Conservation (phyloP, 2,329 filamentous ascomycete species). For the Colletotrichum falcatum region DNA sequence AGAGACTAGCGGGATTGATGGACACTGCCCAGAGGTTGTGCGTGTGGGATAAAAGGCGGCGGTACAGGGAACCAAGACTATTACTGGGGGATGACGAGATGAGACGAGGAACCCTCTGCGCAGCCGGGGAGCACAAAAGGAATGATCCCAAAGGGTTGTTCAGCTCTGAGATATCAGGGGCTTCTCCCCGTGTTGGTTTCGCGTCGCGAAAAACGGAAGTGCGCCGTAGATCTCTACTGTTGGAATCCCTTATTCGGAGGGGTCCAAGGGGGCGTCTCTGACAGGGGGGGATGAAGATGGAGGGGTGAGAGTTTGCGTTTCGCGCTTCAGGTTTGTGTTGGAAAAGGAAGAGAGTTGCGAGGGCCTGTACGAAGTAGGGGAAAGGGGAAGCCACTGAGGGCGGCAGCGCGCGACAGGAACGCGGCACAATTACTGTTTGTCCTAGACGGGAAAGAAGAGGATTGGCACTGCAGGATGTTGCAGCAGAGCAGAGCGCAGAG, state of each 20-base stretch:
- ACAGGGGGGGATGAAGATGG: slow-evolving; percentile 37
- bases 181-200: slow-evolving; percentile 38
- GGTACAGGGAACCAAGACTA: slow-evolving; percentile 1
- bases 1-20: slow-evolving; percentile 24
- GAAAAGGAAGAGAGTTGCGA: slow-evolving; percentile 20
- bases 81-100: slow-evolving; percentile 16
- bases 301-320: slow-evolving; percentile 39
- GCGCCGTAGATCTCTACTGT: slow-evolving; percentile 38
- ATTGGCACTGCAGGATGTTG: background rate
- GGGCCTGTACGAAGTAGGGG: background rate
- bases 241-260: slow-evolving; percentile 40
- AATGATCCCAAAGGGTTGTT: slow-evolving; percentile 20
- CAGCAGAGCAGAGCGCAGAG: slow-evolving; percentile 2
- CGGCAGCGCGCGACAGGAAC: slow-evolving; percentile 23
- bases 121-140: background rate
- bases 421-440: slow-evolving; percentile 30
- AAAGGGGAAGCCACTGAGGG: slow-evolving; percentile 11
- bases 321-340: slow-evolving; percentile 40
- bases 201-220: slow-evolving; percentile 37
- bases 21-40: slow-evolving; percentile 24
- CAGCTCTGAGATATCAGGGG: slow-evolving; percentile 39
- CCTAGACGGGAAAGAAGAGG: slow-evolving; percentile 1
- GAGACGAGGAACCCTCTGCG: slow-evolving; percentile 3
- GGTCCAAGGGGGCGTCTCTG: slow-evolving; percentile 32
- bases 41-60: slow-evolving; percentile 14